A percentile compares a stretch with the other conserved stretches of the same genome.
Evolutionary conservation across 23 red algal species (phyloP).

Genomic region (Gracilaria domingensis): DNA sequence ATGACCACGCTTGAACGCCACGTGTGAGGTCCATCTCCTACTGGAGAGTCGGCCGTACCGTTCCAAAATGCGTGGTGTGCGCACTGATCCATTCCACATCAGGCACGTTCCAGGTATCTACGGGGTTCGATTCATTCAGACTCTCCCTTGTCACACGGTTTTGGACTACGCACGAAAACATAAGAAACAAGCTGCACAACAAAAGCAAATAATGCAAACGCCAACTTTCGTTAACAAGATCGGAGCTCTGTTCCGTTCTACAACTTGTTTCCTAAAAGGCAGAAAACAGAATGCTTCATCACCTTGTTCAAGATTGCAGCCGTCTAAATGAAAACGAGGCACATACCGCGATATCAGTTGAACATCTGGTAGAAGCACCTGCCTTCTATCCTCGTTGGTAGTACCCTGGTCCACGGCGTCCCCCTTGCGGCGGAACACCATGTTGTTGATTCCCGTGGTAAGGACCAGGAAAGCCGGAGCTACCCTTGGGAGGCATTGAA

Average conservation of each 20-base stretch:
- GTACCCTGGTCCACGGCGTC: conserved; percentile 24
- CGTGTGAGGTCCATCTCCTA: conserved; percentile 15
- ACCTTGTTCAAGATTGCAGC: neutral
- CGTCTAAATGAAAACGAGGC: neutral
- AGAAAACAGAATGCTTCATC: neutral
- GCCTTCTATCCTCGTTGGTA: conserved; percentile 15
- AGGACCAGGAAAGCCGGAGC: neutral
- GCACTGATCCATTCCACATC: too few relatives aligned
- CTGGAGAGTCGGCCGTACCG: neutral
- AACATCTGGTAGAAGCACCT: too few relatives aligned
- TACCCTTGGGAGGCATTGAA: neutral
- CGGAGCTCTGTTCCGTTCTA: neutral
- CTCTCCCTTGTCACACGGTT: too few relatives aligned
- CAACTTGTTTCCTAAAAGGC: neutral
- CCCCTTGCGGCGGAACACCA: conserved; percentile 12
- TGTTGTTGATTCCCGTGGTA: conserved; percentile 3
- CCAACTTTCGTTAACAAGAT: neutral
- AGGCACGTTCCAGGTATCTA: too few relatives aligned
- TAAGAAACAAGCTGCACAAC: too few relatives aligned
- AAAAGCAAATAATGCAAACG: neutral
- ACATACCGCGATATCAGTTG: neutral
- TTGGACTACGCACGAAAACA: too few relatives aligned
- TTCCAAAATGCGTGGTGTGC: too few relatives aligned
- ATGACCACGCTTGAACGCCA: conserved; percentile 6
- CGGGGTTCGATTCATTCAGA: too few relatives aligned